Evolutionary conservation across 2,329 filamentous ascomycete genomes (phyloP).

Genomic region (Geoglossum cookeanum): DNA sequence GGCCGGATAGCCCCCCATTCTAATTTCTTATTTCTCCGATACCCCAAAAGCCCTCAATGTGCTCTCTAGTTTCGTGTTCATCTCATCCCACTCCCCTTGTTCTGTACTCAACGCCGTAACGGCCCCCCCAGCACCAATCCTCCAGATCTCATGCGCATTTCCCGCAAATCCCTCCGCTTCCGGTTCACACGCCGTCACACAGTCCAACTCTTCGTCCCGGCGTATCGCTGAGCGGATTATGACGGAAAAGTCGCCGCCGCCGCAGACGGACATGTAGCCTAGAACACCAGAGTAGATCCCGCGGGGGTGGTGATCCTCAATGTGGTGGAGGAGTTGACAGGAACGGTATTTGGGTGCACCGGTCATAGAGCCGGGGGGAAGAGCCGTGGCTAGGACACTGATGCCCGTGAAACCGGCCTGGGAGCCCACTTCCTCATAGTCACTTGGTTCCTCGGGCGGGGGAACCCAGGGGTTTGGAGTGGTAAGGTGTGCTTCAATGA

Average conservation of each 20-base stretch:
- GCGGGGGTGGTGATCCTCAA: constrained; percentile 46
- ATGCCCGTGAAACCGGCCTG: constrained; percentile 33
- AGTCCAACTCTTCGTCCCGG: constrained; percentile 39
- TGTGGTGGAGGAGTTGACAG: constrained; percentile 56
- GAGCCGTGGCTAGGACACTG: constrained; percentile 54
- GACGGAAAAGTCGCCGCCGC: constrained; percentile 77
- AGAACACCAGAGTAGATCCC: constrained; percentile 77
- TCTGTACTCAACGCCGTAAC: constrained; percentile 70
- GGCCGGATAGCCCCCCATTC: too few species aligned
- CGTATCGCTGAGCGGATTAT: constrained; percentile 68
- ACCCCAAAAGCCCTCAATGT: neutral
- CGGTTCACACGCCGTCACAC: neutral
- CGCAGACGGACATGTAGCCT: constrained; percentile 74
- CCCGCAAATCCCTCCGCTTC: neutral
- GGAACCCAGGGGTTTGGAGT: neutral
- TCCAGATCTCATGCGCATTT: constrained; percentile 42
- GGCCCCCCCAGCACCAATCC: constrained; percentile 74
- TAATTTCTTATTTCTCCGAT: too few species aligned
- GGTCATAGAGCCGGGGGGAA: constrained; percentile 91
- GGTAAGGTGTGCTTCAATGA: constrained; percentile 45
- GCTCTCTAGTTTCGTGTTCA: constrained; percentile 35
- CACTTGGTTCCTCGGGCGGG: constrained; percentile 23
- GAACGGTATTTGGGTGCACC: constrained; percentile 87
- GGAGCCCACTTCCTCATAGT: neutral
- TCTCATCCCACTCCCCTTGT: constrained; percentile 73